Base-by-base conservation (phyloP, 352 stramenopile genomes). In the Pythium sp. region DNA sequence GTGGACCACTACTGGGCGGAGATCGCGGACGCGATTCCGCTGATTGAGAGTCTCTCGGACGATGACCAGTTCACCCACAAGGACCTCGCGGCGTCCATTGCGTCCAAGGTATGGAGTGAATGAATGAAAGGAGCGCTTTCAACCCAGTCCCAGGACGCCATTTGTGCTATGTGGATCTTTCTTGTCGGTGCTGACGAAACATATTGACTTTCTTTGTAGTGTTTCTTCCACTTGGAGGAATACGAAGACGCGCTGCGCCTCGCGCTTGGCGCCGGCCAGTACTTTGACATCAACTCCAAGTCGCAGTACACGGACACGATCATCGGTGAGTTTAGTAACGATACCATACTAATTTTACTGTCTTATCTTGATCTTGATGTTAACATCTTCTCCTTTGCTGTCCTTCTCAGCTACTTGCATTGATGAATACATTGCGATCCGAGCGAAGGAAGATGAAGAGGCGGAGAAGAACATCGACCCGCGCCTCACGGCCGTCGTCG, bases 171-270 rank as follows among this genome's bases (percentile, higher is more conserved):
- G 18, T n/a, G 18, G 43, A 51, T 51, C 43, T 51, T 51, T 51
- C 5, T 11, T n/a, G 15, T 5, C 49, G 24, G 24, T 49, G 11
- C 20, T 59, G 18, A 51, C 43, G 41, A 32, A 9, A 6, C 30
- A 26, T n/a, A 72, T 71, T 65, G n/a, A 65, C 24, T 69, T 51
- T 51, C 2, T 67, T 34, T 34, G 7, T 41, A 94, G 81, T 97
- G 98, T 68, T 99, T 99, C 69, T 99, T 99, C 75, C 97, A 99
- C 76, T 77, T 99, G 49, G 97, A 99, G 71, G 98, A 99, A 80
- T 99, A 99, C 58, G 86, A 95, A 68, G 92, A 98, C 70, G 92
- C 95, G 28, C 78, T 98, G 60, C 89, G 96, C 32, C 80, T 99
- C 32, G 98, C 98, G 30, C 86, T 99, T 7, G 93, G 95, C 15